Base-by-base conservation (phyloP, 345 rosid species). In the Acer saccharum region DNA sequence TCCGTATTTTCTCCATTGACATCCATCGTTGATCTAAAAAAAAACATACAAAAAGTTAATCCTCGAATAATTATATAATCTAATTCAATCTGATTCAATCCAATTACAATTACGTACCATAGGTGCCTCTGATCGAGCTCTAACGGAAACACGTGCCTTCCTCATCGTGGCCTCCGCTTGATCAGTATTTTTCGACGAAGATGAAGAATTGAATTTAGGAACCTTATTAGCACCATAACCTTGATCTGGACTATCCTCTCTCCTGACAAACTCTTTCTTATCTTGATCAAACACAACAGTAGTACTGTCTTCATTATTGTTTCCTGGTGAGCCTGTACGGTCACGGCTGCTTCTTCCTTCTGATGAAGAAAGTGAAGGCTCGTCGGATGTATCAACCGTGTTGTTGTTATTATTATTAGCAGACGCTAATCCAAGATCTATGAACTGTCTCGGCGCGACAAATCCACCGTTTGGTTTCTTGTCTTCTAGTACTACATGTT, bases 1-100 rank as follows among this genome's bases (percentile, higher is more conserved):
- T 11, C 96, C 96, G 71, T 90, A 91, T 72, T 91, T 90, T 70
- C 93, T 74, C 96, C 96, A 91, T 76, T 91, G 96, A 46, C 96
- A 91, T 60, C 96, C 93, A 81, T 91, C 96, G 12, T 86, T 85
- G 35, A 91, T 90, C 96, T 88, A 27, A 1, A 27, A 39, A 39
- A 20, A 35, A 17, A 5, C 11, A 20, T 13, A 52, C 17, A 7
- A 17, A 43, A 7, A 35, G 5, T 35, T 35, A 35, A 35, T 35
- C 6, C 4, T 35, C 39, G 39, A 35, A 35, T 4, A 35, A 35
- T 35, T 35, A 35, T 35, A 35, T 5, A 6, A 35, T 17, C 41
- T 43, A n/a, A 58, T 43, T 29, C 50, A 10, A 77, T 20, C 8
- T 23, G 66, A 72, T 69, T 29, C 52, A 20, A 23, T 21, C 48